These are phyloP conservation scores for Calcarisporium arbuscula DNA, from an alignment of 2,329 filamentous ascomycete genomes.

Conservation along the genomic window DNA sequence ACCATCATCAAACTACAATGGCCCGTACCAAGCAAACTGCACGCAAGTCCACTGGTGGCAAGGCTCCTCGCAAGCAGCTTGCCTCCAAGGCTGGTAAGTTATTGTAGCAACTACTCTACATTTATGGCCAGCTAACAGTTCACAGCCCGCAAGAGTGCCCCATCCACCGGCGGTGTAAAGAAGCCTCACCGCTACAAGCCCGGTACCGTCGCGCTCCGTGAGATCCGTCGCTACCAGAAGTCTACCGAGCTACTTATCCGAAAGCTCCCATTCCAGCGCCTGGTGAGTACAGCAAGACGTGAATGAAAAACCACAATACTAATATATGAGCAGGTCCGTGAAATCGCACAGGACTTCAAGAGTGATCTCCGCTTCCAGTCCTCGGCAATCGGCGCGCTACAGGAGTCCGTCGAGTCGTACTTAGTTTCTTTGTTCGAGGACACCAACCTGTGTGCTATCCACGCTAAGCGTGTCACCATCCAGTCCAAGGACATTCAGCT, in stretches of 20 bases:
- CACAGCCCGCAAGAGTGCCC: constrained; percentile 82
- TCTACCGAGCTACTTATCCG: constrained; percentile 91
- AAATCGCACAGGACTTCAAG: constrained; percentile 95
- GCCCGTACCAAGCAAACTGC: constrained; percentile 62
- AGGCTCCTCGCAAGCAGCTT: constrained; percentile 88
- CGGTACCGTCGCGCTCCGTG: constrained; percentile 93
- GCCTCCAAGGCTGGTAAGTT: constrained; percentile 79
- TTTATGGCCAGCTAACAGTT: constrained; percentile 12
- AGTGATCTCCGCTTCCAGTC: constrained; percentile 96
- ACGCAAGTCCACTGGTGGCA: constrained; percentile 74
- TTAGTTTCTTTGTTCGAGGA: constrained; percentile 97
- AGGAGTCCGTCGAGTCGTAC: constrained; percentile 98
- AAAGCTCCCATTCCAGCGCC: constrained; percentile 95
- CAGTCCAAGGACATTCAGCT: constrained; percentile 97
- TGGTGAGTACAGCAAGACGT: constrained; percentile 47
- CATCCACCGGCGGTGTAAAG: constrained; percentile 95
- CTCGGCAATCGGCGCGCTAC: constrained; percentile 91
- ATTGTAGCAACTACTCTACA: not conserved
- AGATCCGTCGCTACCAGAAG: constrained; percentile 98
- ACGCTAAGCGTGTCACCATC: constrained; percentile 99
- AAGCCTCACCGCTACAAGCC: constrained; percentile 89
- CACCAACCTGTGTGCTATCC: constrained; percentile 97
- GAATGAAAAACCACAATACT: constrained; percentile 7
- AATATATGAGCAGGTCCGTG: constrained; percentile 58
- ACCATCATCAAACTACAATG: constrained; percentile 43